A percentile compares a stretch with the other conserved stretches of the same genome.
These are phyloP conservation scores for Dentipellis sp. DNA, from an alignment of 768 basidiomycete genomes.

Conservation along the genomic window DNA sequence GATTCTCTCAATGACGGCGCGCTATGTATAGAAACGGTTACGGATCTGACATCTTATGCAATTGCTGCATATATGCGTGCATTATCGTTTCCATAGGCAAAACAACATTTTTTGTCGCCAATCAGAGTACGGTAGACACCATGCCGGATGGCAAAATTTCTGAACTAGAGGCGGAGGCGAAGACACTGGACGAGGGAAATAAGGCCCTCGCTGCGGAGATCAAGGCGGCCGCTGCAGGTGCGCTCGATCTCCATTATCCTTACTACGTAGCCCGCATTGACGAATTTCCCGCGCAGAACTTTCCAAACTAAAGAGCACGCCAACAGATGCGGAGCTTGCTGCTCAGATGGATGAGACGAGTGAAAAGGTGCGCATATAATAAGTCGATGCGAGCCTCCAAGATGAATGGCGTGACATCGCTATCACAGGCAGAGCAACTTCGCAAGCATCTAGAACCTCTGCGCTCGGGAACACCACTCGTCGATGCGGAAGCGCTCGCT, in stretches of 20 bases:
- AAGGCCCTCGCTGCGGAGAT: constrained; percentile 41
- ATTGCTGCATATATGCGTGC: constrained; percentile 1
- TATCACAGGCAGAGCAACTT: constrained; percentile 38
- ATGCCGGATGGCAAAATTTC: constrained; percentile 54
- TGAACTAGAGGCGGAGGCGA: constrained; percentile 50
- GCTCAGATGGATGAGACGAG: constrained; percentile 40
- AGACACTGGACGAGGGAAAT: constrained; percentile 49
- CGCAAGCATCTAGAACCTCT: constrained; percentile 50
- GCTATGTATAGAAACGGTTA: too few relatives aligned
- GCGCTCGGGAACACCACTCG: constrained; percentile 53
- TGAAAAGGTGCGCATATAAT: constrained; percentile 36
- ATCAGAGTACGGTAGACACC: constrained; percentile 63
- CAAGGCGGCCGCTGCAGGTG: constrained; percentile 40
- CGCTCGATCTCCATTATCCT: constrained; percentile 3
- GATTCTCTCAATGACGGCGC: background rate
- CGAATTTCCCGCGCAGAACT: constrained; percentile 39
- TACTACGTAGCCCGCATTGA: constrained; percentile 10
- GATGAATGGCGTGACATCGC: background rate
- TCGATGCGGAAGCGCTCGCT: constrained; percentile 64
- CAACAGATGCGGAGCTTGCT: constrained; percentile 62
- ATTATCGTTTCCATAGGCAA: constrained; percentile 43
- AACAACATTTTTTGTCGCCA: constrained; percentile 79
- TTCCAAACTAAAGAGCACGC: constrained; percentile 47
- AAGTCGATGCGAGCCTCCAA: background rate
- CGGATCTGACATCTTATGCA: background rate